Conservation (phyloP, 2,329 filamentous ascomycete genomes). For the Neofusicoccum sp. region DNA sequence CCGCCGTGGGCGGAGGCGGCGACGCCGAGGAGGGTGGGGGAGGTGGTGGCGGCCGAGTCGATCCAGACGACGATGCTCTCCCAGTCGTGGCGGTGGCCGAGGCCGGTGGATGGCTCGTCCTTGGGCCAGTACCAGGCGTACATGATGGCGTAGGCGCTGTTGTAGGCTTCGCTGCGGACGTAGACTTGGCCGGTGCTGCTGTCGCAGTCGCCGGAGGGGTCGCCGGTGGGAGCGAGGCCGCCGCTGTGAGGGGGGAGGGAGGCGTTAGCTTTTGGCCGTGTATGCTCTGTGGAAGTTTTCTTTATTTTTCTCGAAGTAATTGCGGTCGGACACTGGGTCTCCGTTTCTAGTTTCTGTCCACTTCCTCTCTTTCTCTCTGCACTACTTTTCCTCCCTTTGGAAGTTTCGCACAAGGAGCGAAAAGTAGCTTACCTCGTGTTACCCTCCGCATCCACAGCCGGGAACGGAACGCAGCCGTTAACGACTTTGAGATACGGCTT, state of each 20-base stretch:
- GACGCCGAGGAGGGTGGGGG: constrained; percentile 46
- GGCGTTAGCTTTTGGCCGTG: background rate
- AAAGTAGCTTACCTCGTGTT: constrained; percentile 54
- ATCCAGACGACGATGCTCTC: constrained; percentile 59
- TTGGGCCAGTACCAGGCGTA: constrained; percentile 58
- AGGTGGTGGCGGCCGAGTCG: constrained; percentile 22
- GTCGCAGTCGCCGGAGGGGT: constrained; percentile 43
- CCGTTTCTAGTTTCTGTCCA: too few species aligned
- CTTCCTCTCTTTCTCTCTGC: too few species aligned
- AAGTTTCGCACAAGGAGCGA: background rate
- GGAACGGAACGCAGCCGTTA: constrained; percentile 65
- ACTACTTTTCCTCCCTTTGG: too few species aligned
- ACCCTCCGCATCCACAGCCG: constrained; percentile 60
- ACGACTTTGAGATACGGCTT: constrained; percentile 59
- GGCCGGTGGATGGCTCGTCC: constrained; percentile 46
- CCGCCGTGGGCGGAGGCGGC: constrained; percentile 56
- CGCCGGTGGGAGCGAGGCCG: constrained; percentile 47
- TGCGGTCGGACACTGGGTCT: background rate
- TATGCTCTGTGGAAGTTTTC: background rate
- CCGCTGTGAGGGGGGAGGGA: constrained; percentile 35
- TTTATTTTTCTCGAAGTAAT: background rate
- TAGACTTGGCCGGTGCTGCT: constrained; percentile 56
- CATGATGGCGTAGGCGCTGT: constrained; percentile 52
- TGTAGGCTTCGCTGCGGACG: constrained; percentile 46
- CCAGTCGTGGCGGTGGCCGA: constrained; percentile 62